phyloP scores from a whole-genome alignment of 208 protist species.

The Phytomonas sp. region DNA sequence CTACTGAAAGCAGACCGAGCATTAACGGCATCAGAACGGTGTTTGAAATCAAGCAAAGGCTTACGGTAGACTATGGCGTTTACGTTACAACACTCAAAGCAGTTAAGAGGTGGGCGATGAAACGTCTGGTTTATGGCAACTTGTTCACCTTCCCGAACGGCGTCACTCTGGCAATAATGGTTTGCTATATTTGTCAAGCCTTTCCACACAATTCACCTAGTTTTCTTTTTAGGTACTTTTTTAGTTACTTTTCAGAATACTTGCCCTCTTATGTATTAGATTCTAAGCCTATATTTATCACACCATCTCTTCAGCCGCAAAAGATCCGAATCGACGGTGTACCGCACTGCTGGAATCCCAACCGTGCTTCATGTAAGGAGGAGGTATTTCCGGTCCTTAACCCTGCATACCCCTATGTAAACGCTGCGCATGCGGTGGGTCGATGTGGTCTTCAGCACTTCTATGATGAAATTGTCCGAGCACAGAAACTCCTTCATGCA shows the following conservation, averaged over 20 bases:
- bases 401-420: conserved; percentile 95
- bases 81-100: conserved; percentile 55
- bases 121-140: conserved; percentile 93
- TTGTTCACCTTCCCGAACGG: conserved; percentile 94
- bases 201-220: conserved; percentile 74
- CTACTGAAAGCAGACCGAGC: conserved; percentile 34
- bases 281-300: conserved; percentile 7
- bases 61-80: conserved; percentile 33
- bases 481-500: conserved; percentile 25
- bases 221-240: conserved; percentile 86
- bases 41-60: conserved; percentile 43
- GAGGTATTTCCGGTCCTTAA: conserved; percentile 95
- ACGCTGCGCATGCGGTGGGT: conserved; percentile 89
- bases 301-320: not conserved
- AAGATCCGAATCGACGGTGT: conserved; percentile 45
- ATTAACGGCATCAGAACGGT: conserved; percentile 76
- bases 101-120: conserved; percentile 74
- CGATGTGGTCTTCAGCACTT: conserved; percentile 57
- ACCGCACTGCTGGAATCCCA: conserved; percentile 42
- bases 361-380: conserved; percentile 20
- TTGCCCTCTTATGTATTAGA: not conserved
- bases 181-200: conserved; percentile 91
- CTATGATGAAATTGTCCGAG: conserved; percentile 50
- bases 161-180: conserved; percentile 92
- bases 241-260: conserved; percentile 16